Percentiles rank a stretch among this genome's conserved stretches.
phyloP scores from a whole-genome alignment of 148 eudicot genomes.

The Vaccinium myrtillus region DNA sequence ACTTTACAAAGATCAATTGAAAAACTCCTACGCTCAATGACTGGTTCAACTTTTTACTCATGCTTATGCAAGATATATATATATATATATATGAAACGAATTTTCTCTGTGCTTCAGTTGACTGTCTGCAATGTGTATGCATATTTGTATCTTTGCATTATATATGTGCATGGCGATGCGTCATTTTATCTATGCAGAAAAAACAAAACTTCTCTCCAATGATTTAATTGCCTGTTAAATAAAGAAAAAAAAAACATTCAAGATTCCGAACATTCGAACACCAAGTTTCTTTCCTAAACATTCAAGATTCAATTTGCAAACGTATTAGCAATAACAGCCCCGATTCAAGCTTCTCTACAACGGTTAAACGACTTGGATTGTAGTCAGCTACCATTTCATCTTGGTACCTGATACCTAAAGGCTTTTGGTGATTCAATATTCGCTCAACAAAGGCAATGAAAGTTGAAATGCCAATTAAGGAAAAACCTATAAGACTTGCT shows the following conservation, averaged over 20 bases:
- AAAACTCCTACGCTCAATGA: background rate
- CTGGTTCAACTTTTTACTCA: background rate
- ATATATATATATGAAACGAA: background rate
- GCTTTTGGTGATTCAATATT: background rate
- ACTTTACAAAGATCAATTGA: conserved; percentile 7
- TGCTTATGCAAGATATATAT: background rate
- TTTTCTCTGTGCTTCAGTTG: conserved; percentile 1
- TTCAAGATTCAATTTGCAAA: conserved; percentile 2
- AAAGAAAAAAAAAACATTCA: too few relatives aligned
- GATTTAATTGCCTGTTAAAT: background rate
- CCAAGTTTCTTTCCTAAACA: background rate
- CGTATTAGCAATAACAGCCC: background rate
- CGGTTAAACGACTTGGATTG: background rate
- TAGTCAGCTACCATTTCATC: background rate
- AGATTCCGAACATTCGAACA: too few relatives aligned
- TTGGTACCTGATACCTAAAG: background rate
- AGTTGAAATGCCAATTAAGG: background rate
- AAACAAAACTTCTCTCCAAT: background rate
- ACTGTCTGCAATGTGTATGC: background rate
- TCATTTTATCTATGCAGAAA: background rate
- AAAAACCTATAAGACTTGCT: background rate
- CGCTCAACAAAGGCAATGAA: background rate
- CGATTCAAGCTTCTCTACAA: background rate
- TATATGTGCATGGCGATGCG: background rate
- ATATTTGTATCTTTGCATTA: background rate